Conservation (phyloP, 1,139 yeast genomes). For the Hansenula anomala region DNA sequence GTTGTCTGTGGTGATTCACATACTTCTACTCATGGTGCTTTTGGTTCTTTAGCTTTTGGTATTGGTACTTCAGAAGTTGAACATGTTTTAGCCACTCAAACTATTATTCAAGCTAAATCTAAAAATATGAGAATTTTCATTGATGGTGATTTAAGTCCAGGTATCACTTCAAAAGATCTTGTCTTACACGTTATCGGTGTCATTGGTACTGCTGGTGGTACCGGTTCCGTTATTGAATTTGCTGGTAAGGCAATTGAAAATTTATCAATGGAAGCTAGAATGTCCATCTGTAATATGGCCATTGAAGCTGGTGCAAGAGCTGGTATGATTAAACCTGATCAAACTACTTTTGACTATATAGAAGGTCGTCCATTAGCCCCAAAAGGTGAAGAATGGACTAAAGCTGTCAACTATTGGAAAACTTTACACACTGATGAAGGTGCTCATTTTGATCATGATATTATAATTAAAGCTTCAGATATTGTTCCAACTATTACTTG, state of each 20-base stretch:
- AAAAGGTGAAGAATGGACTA: slow-evolving; percentile 88
- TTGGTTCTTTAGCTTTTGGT: slow-evolving; percentile 97
- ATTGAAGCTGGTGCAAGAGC: slow-evolving; percentile 99
- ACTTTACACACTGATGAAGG: slow-evolving; percentile 83
- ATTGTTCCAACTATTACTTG: slow-evolving; percentile 95
- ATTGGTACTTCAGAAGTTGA: slow-evolving; percentile 99
- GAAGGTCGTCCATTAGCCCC: slow-evolving; percentile 96
- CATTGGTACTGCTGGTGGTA: slow-evolving; percentile 99
- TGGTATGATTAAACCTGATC: slow-evolving; percentile 97
- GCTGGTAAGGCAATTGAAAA: slow-evolving; percentile 91
- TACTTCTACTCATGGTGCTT: slow-evolving; percentile 98
- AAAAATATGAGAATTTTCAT: slow-evolving; percentile 91
- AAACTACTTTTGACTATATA: slow-evolving; percentile 78
- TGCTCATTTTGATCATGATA: slow-evolving; percentile 83
- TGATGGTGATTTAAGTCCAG: slow-evolving; percentile 77
- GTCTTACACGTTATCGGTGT: slow-evolving; percentile 91
- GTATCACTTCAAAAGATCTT: slow-evolving; percentile 93
- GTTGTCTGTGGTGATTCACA: slow-evolving; percentile 99
- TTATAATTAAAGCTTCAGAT: slow-evolving; percentile 75
- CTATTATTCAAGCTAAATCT: slow-evolving; percentile 88
- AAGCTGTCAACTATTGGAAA: slow-evolving; percentile 88
- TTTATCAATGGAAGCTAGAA: slow-evolving; percentile 96
- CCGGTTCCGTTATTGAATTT: slow-evolving; percentile 94
- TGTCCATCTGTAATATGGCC: slow-evolving; percentile 99
- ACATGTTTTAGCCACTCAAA: slow-evolving; percentile 96